Percentiles rank a stretch among this genome's conserved stretches.
phyloP scores from a whole-genome alignment of 148 eudicot species.

The Fallopia convolvulus region DNA sequence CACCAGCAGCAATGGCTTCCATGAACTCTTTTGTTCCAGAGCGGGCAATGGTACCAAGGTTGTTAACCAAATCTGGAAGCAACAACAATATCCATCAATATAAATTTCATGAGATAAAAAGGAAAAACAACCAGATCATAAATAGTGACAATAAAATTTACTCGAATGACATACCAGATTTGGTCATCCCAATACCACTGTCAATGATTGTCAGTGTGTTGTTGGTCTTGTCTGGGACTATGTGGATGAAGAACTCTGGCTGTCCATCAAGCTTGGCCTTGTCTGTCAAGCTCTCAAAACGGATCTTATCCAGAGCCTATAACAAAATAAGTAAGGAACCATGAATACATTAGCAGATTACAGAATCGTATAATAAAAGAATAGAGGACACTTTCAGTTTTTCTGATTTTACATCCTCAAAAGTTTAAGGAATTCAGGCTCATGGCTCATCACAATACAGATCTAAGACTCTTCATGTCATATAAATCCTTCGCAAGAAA shows the following conservation, averaged over 20 bases:
- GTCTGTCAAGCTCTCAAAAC: conserved; percentile 63
- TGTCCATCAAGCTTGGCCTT: conserved; percentile 65
- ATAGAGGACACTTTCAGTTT: neutral
- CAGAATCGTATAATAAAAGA: neutral
- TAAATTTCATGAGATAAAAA: neutral
- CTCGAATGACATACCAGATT: conserved; percentile 41
- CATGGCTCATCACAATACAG: neutral
- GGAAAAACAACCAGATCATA: neutral
- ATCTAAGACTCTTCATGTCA: neutral
- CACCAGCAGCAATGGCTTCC: conserved; percentile 87
- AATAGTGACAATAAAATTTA: neutral
- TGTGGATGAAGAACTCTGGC: conserved; percentile 63
- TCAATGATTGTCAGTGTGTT: conserved; percentile 58
- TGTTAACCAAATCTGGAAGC: conserved; percentile 66
- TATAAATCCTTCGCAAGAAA: neutral
- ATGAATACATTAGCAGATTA: neutral
- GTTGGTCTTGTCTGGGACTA: conserved; percentile 59
- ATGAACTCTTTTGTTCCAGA: conserved; percentile 79
- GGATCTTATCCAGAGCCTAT: conserved; percentile 62
- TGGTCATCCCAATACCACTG: conserved; percentile 80
- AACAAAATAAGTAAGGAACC: neutral
- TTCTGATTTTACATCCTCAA: neutral
- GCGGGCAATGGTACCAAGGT: conserved; percentile 71
- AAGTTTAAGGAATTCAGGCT: neutral
- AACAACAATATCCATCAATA: neutral